These are phyloP conservation scores for Oryza meridionalis DNA, from an alignment of 176 grass and related monocot species.

Conservation along the genomic window DNA sequence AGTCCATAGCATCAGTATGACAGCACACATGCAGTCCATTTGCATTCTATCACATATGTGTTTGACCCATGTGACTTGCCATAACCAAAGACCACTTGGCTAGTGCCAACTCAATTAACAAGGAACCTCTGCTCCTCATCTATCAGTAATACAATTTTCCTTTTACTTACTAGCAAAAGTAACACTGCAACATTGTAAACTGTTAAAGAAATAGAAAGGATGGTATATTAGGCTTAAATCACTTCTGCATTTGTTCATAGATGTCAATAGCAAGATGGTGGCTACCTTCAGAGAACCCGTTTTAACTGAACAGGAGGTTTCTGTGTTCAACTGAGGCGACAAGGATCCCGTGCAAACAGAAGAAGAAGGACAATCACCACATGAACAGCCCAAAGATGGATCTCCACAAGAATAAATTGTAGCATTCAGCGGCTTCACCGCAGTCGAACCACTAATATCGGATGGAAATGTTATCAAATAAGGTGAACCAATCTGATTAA, in stretches of 20 bases:
- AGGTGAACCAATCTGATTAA: conserved; percentile 72
- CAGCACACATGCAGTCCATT: conserved; percentile 6
- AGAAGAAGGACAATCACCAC: conserved; percentile 95
- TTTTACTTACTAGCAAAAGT: conserved; percentile 21
- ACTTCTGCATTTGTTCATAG: conserved; percentile 14
- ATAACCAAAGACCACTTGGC: conserved; percentile 4
- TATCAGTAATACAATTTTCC: conserved; percentile 8
- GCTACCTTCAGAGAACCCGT: conserved; percentile 87
- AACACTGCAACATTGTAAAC: neutral
- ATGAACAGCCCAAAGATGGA: conserved; percentile 90
- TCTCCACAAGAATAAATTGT: conserved; percentile 96
- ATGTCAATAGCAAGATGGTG: conserved; percentile 35
- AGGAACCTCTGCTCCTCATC: neutral
- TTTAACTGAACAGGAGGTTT: conserved; percentile 69
- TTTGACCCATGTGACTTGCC: conserved; percentile 20
- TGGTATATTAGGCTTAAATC: conserved; percentile 11
- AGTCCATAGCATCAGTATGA: neutral
- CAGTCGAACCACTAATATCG: conserved; percentile 58
- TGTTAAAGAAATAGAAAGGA: neutral
- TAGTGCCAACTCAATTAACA: conserved; percentile 9
- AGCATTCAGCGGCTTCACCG: conserved; percentile 79
- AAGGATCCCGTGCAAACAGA: conserved; percentile 65
- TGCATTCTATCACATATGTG: neutral
- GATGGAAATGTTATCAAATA: conserved; percentile 75
- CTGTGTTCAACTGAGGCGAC: conserved; percentile 39